Evolutionary conservation across 2,329 filamentous ascomycete species (phyloP), one percentile per base, ranked within the genome.

Genomic region (Phialocephala subalpina): DNA sequence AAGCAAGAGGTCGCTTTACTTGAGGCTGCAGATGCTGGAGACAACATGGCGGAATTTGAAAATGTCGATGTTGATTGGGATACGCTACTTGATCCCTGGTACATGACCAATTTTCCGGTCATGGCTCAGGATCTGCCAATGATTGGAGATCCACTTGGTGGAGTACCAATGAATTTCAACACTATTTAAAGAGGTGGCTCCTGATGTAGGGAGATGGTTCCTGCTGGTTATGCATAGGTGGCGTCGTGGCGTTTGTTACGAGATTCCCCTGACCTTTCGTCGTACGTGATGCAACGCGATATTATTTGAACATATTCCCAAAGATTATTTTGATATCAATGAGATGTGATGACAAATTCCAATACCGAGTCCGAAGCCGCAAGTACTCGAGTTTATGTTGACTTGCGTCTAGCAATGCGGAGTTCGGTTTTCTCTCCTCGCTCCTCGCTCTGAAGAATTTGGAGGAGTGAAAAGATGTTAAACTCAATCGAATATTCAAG

Each of bases 1-100:
- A 69, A 63, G 38, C 65, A 66, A 16, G 73, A 74, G 20, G 60
- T 74, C 7, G 63, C 58, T 1, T 52, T 71, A 40, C 62, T 76
- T 6, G 73, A 74, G 22, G 59, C 59, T 20, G 69, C 67, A 3
- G 65, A 67, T 56, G 35, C 58, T 40, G 63, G 56, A 1, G 58
- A 63, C 36, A 60, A 35, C 1, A 29, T 27, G 14, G 58, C 33
- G 1, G 61, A 69, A 22, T 25, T 58, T 58, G 45, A 58, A n/a
- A 38, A 61, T 1, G 45, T 61, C 8, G 65, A 67, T 47, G 66
- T 72, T 27, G 65, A 72, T 59, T 72, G 71, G 71, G 71, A 73
- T 63, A 68, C 69, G 4, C 40, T 72, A 55, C 38, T 73, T 16
- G 70, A 73, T 59, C 71, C 70, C 12, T 67, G 62, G 63, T 68